Conservation (phyloP, 495 filamentous ascomycete species). For the Choiromyces venosus region DNA sequence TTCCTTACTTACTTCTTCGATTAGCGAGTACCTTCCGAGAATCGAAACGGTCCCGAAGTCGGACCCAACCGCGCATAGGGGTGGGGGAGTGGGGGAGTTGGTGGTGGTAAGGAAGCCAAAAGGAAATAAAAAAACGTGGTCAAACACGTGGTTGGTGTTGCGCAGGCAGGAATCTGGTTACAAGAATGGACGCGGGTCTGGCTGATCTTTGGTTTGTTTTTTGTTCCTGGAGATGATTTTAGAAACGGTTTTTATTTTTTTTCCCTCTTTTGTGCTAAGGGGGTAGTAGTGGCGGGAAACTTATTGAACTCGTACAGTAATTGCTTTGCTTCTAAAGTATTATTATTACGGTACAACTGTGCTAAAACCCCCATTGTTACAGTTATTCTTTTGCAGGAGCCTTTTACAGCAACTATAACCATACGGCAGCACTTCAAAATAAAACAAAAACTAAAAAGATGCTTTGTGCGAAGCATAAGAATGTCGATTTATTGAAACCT, state of each 20-base stretch:
- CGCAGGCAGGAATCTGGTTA: background rate
- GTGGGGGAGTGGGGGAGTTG: background rate
- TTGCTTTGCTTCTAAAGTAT: background rate
- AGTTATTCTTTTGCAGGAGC: background rate
- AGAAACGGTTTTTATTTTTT: background rate
- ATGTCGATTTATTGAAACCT: background rate
- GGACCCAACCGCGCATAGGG: constrained; percentile 28
- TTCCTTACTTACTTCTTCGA: constrained; percentile 17
- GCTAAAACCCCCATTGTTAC: background rate
- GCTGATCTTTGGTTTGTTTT: background rate
- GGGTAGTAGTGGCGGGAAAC: background rate
- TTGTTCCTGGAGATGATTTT: background rate
- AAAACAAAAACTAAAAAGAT: background rate
- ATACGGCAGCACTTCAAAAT: background rate
- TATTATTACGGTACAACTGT: background rate
- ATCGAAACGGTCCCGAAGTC: constrained; percentile 34
- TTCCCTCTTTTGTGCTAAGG: background rate
- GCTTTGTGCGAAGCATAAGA: background rate
- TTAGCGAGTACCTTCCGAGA: constrained; percentile 40
- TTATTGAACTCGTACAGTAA: background rate
- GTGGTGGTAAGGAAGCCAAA: background rate
- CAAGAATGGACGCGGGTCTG: background rate
- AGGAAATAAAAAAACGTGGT: constrained; percentile 27
- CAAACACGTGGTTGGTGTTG: constrained; percentile 1
- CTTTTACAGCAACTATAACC: background rate